Evolutionary conservation across 768 basidiomycete genomes (phyloP).

Genomic region (Kockovaella imperatae): DNA sequence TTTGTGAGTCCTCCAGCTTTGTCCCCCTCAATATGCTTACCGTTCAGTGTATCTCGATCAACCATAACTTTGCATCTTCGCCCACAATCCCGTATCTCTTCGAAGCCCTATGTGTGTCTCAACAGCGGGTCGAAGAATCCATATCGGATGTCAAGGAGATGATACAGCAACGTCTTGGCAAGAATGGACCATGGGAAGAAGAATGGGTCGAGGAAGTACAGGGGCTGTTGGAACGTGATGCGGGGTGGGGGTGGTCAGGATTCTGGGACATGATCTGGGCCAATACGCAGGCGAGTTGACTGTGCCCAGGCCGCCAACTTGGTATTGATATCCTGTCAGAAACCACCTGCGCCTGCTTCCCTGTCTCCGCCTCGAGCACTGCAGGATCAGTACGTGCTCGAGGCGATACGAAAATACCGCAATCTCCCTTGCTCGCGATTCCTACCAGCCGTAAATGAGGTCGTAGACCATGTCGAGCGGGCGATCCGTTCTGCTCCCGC

Average conservation of each 20-base stretch:
- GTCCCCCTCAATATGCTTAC: neutral
- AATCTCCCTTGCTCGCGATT: conserved; percentile 2
- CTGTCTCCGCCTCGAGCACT: conserved; percentile 6
- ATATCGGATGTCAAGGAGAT: conserved; percentile 36
- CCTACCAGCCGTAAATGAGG: conserved; percentile 5
- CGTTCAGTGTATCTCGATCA: conserved; percentile 43
- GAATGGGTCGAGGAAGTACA: conserved; percentile 43
- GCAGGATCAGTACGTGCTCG: conserved; percentile 8
- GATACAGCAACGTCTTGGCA: conserved; percentile 24
- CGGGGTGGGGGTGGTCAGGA: conserved; percentile 39
- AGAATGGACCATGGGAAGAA: conserved; percentile 21
- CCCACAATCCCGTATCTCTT: conserved; percentile 37
- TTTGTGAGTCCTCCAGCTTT: conserved; percentile 24
- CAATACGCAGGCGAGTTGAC: conserved; percentile 25
- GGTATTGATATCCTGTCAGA: neutral
- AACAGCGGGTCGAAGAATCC: conserved; percentile 38
- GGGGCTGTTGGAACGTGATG: conserved; percentile 35
- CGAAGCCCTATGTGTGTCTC: conserved; percentile 37
- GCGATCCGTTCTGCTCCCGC: too few relatives aligned
- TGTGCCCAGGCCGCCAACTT: neutral
- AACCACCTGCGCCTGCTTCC: conserved; percentile 2
- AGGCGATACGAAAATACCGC: conserved; percentile 8
- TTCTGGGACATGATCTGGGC: conserved; percentile 32
- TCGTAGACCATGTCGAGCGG: conserved; percentile 8
- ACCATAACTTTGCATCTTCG: conserved; percentile 44